Conservation (phyloP, 1,284 basidiomycete genomes). For the Trichosporon ovoides region DNA sequence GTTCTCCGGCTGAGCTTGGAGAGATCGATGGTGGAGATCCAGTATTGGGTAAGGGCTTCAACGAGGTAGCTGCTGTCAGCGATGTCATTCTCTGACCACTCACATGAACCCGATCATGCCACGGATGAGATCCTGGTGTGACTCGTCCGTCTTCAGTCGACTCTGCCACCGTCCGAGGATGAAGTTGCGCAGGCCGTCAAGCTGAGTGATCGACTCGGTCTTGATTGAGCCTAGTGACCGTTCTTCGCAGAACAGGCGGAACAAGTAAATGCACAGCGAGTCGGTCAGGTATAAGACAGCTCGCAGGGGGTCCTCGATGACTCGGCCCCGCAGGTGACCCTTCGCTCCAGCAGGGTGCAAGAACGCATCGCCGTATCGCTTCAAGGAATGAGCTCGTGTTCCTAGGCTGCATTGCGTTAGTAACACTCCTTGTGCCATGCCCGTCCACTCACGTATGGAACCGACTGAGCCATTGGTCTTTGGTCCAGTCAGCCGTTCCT, state of each 20-base stretch:
- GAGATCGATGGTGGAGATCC: constrained; percentile 32
- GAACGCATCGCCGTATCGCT: constrained; percentile 43
- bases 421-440: background rate
- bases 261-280: constrained; percentile 51
- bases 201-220: constrained; percentile 27
- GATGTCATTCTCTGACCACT: constrained; percentile 12
- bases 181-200: constrained; percentile 31
- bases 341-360: constrained; percentile 24
- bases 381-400: constrained; percentile 31
- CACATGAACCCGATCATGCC: constrained; percentile 46
- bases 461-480: constrained; percentile 17
- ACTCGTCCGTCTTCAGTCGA: constrained; percentile 21
- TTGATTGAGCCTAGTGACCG: constrained; percentile 31
- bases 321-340: constrained; percentile 19
- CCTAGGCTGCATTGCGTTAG: constrained; percentile 18
- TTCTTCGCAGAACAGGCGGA: constrained; percentile 53
- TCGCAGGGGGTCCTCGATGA: constrained; percentile 34
- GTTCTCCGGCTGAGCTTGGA: constrained; percentile 26
- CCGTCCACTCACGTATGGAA: constrained; percentile 7
- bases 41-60: constrained; percentile 41
- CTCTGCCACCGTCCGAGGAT: constrained; percentile 35
- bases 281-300: constrained; percentile 51
- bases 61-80: constrained; percentile 35
- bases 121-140: constrained; percentile 25
- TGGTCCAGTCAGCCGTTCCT: constrained; percentile 19